These are phyloP conservation scores for Aureobasidium pullulans DNA, from an alignment of 2,329 filamentous ascomycete species.

Conservation along the genomic window DNA sequence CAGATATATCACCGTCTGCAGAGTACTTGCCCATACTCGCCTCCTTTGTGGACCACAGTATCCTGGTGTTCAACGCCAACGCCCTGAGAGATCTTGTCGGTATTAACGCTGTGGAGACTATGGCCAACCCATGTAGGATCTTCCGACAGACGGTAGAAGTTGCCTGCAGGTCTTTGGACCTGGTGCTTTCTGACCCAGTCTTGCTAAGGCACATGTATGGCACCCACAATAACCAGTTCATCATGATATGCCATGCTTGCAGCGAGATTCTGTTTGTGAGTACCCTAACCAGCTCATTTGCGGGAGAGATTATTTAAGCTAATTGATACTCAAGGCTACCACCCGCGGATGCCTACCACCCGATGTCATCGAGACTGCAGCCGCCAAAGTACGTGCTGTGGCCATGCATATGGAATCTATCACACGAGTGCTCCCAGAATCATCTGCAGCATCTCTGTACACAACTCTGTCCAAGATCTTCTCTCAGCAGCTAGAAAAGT, in stretches of 20 bases:
- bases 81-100: neutral
- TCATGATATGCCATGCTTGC: neutral
- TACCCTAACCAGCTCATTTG: fast-evolving
- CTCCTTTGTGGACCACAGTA: neutral
- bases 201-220: neutral
- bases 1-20: neutral
- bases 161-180: neutral
- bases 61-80: neutral
- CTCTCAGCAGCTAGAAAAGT: neutral
- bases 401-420: neutral
- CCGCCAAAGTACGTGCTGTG: neutral
- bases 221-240: neutral
- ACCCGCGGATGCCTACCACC: neutral
- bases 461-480: neutral
- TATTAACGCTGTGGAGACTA: neutral
- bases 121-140: neutral
- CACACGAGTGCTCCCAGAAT: neutral
- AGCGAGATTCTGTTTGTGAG: constrained; percentile 5
- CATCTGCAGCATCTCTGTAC: neutral
- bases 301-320: neutral
- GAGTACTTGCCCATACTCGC: neutral
- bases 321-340: neutral
- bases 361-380: neutral
- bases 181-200: neutral
- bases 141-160: constrained; percentile 1